Percentiles rank a stretch among this genome's conserved stretches.
phyloP scores from a whole-genome alignment of 805 yeast genomes.

The Saturnispora ahearnii region DNA sequence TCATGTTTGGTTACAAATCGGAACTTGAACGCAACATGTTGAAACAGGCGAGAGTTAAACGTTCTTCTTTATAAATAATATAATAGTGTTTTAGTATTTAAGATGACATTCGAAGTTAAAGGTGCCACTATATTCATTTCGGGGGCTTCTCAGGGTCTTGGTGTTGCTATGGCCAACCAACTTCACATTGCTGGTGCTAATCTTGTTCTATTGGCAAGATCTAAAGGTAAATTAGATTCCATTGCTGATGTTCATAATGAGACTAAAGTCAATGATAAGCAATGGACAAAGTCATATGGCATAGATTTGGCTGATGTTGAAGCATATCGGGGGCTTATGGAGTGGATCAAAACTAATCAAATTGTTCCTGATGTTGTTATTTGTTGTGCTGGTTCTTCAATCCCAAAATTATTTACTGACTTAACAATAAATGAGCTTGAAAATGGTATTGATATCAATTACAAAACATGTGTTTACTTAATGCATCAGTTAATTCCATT shows the following conservation, averaged over 20 bases:
- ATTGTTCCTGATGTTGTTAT: slow-evolving; percentile 60
- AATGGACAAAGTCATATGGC: slow-evolving; percentile 31
- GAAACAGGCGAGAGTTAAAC: slow-evolving; percentile 32
- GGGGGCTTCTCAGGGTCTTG: slow-evolving; percentile 94
- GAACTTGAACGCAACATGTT: slow-evolving; percentile 45
- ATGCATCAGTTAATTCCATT: slow-evolving; percentile 50
- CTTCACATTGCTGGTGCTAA: slow-evolving; percentile 41
- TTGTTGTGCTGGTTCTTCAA: slow-evolving; percentile 83
- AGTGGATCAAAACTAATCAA: slow-evolving; percentile 18
- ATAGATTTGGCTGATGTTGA: slow-evolving; percentile 60
- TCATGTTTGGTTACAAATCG: slow-evolving; percentile 52
- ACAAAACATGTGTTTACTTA: slow-evolving; percentile 61
- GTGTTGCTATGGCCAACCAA: slow-evolving; percentile 63
- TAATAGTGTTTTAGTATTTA: too few relatives aligned
- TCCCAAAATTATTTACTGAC: slow-evolving; percentile 71
- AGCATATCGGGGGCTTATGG: slow-evolving; percentile 32
- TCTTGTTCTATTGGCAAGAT: slow-evolving; percentile 72
- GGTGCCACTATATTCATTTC: slow-evolving; percentile 62
- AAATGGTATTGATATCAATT: slow-evolving; percentile 58
- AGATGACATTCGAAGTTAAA: slow-evolving; percentile 26
- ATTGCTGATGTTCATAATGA: slow-evolving; percentile 28
- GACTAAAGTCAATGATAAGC: slow-evolving; percentile 23
- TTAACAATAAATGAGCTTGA: slow-evolving; percentile 48
- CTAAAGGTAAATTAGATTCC: slow-evolving; percentile 45
- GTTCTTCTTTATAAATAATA: not conserved